A percentile compares a stretch with the other conserved stretches of the same genome.
phyloP scores from a whole-genome alignment of 768 basidiomycete species.

The Termitomyces sp. region DNA sequence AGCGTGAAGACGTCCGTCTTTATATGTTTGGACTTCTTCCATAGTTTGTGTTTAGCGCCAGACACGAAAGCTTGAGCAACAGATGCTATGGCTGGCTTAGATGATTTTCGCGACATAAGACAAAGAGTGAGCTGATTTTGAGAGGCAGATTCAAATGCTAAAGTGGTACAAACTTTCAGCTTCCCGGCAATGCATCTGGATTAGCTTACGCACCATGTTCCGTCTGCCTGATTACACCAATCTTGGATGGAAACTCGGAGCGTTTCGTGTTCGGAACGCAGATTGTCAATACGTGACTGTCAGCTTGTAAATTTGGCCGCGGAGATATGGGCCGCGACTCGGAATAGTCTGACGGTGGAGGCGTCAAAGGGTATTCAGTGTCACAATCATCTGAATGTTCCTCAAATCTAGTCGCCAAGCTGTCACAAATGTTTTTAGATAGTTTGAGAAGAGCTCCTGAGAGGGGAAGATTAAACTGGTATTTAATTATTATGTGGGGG shows the following conservation, averaged over 20 bases:
- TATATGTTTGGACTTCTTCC: constrained; percentile 13
- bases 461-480: neutral
- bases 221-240: neutral
- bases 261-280: constrained; percentile 3
- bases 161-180: neutral
- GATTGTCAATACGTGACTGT: constrained; percentile 18
- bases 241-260: neutral
- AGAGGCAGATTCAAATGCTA: neutral
- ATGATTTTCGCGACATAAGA: constrained; percentile 51
- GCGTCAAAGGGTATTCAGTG: constrained; percentile 66
- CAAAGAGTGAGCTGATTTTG: constrained; percentile 38
- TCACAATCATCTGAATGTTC: constrained; percentile 34
- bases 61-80: constrained; percentile 41
- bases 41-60: constrained; percentile 18
- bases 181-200: neutral
- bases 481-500: constrained; percentile 13
- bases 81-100: constrained; percentile 62
- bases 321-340: constrained; percentile 62
- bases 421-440: constrained; percentile 33
- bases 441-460: constrained; percentile 37
- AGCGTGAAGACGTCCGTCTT: constrained; percentile 25
- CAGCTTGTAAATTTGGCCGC: constrained; percentile 16
- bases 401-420: constrained; percentile 12
- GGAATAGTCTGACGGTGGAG: constrained; percentile 70
- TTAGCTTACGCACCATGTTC: neutral